These are phyloP conservation scores for Potentilla sterilis DNA, from an alignment of 306 rosid genomes.

Conservation along the genomic window DNA sequence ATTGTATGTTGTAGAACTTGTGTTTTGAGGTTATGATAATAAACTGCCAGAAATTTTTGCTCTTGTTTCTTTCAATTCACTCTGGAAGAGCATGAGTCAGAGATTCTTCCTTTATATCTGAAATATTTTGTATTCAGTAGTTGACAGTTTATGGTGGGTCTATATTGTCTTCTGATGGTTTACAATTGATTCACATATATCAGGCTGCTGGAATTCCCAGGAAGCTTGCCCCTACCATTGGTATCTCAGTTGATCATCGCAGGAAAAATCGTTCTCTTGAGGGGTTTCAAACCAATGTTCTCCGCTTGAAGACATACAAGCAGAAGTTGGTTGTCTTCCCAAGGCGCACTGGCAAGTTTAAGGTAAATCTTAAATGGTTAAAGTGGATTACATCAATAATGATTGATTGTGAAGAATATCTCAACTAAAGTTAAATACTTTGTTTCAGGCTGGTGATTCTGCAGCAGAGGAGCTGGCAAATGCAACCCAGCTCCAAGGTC, in stretches of 20 bases:
- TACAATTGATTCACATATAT: neutral
- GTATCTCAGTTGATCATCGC: conserved; percentile 57
- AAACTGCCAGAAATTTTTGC: neutral
- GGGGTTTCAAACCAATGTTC: conserved; percentile 55
- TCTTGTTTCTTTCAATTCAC: neutral
- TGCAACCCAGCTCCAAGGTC: conserved; percentile 59
- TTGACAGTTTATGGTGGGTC: no score
- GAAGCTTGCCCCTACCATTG: conserved; percentile 53
- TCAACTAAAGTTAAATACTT: neutral
- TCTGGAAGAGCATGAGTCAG: neutral
- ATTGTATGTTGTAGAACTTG: neutral
- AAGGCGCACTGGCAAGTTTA: conserved; percentile 46
- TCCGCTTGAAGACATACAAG: conserved; percentile 59
- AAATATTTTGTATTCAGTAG: neutral
- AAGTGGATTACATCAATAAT: neutral
- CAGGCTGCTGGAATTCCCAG: conserved; percentile 63
- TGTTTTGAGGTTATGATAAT: neutral
- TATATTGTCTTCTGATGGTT: neutral
- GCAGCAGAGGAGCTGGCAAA: conserved; percentile 53
- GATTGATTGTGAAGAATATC: neutral
- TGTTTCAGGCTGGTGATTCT: conserved; percentile 59
- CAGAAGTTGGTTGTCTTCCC: conserved; percentile 64
- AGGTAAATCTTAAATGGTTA: conserved; percentile 27
- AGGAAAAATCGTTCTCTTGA: conserved; percentile 51
- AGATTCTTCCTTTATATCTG: neutral